A percentile compares a stretch with the other conserved stretches of the same genome.
Conservation (phyloP, 2,329 filamentous ascomycete species). For the Alternaria sp. region DNA sequence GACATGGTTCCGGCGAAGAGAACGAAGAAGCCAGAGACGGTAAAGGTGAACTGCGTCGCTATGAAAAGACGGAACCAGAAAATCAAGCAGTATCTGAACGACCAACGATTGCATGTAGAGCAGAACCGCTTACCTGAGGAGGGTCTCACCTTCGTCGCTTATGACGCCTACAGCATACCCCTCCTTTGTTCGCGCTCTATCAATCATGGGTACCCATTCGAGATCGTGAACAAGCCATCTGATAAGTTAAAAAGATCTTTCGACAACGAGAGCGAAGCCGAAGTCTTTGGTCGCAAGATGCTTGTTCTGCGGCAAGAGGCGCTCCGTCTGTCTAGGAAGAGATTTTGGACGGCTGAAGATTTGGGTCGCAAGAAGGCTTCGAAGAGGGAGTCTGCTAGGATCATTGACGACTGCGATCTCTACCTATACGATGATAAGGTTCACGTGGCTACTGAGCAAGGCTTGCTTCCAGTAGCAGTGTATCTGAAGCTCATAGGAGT, state of each 20-base stretch:
- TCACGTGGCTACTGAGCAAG: slow-evolving; percentile 26
- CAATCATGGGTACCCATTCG: background rate
- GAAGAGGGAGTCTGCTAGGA: slow-evolving; percentile 3
- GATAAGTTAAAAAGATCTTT: background rate
- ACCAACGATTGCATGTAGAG: background rate
- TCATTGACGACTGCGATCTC: slow-evolving; percentile 26
- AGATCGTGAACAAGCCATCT: slow-evolving; percentile 4
- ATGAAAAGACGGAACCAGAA: background rate
- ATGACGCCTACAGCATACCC: slow-evolving; percentile 22
- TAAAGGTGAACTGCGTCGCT: background rate
- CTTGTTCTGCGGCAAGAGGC: slow-evolving; percentile 5
- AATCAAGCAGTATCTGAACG: background rate
- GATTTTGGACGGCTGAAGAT: slow-evolving; percentile 8
- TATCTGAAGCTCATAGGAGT: slow-evolving; percentile 28
- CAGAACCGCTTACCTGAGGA: slow-evolving; percentile 4
- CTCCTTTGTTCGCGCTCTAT: slow-evolving; percentile 21
- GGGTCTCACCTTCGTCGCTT: slow-evolving; percentile 10
- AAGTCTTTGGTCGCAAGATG: slow-evolving; percentile 14
- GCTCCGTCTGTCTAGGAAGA: background rate
- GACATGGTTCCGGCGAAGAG: background rate
- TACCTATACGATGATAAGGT: slow-evolving; percentile 25
- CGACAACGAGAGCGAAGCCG: background rate
- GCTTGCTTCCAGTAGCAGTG: slow-evolving; percentile 21
- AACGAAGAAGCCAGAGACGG: background rate
- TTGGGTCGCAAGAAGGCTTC: slow-evolving; percentile 15